Percentiles rank a stretch among this genome's conserved stretches.
Conservation (phyloP, 1,284 basidiomycete genomes). For the Trichosporon ovoides region DNA sequence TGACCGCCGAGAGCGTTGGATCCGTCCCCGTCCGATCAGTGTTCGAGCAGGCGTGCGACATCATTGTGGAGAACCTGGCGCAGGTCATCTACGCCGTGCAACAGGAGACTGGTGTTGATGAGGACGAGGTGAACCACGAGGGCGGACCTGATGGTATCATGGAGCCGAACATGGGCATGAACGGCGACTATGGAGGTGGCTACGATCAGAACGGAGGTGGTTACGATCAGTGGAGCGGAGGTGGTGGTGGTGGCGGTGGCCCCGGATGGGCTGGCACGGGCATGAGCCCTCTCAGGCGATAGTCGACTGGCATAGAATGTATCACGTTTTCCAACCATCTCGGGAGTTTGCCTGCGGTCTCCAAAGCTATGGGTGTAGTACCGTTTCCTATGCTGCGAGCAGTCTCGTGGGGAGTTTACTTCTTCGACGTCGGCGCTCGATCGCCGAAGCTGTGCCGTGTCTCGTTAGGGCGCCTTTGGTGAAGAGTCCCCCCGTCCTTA, state of each 20-base stretch:
- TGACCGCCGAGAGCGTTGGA: slow-evolving; percentile 86
- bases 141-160: slow-evolving; percentile 24
- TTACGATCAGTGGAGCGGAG: slow-evolving; percentile 15
- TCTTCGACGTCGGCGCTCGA: too few species aligned
- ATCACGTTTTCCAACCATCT: background rate
- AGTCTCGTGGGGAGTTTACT: too few species aligned
- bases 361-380: too few species aligned
- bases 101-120: slow-evolving; percentile 37
- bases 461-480: too few species aligned
- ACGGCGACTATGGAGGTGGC: slow-evolving; percentile 11
- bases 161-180: slow-evolving; percentile 30
- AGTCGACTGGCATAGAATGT: background rate
- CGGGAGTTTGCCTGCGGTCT: too few species aligned
- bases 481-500: too few species aligned
- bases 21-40: slow-evolving; percentile 82
- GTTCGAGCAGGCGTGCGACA: slow-evolving; percentile 72
- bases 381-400: too few species aligned
- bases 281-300: slow-evolving; percentile 41
- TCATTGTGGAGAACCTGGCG: slow-evolving; percentile 75
- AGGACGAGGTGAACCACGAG: slow-evolving; percentile 34
- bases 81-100: slow-evolving; percentile 60
- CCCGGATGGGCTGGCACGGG: slow-evolving; percentile 25
- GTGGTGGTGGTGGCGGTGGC: slow-evolving; percentile 20
- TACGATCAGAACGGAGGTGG: slow-evolving; percentile 14
- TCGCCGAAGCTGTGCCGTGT: too few species aligned